phyloP scores from a whole-genome alignment of 768 basidiomycete species.

The Cyathus striatus region DNA sequence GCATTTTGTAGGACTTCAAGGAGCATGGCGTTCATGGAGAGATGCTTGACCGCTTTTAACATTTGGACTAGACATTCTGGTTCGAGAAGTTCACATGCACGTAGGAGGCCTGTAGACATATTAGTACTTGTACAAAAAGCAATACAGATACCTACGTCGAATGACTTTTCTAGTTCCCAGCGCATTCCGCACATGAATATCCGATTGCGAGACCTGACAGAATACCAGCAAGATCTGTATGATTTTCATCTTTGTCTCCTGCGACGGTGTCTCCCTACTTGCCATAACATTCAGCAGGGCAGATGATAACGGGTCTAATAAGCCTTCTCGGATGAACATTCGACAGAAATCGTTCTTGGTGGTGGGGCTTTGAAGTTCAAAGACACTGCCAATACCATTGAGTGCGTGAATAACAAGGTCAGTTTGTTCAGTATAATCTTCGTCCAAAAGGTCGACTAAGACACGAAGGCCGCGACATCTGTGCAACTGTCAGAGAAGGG shows the following conservation, averaged over 20 bases:
- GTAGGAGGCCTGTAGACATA: conserved; percentile 60
- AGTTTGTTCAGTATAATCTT: conserved; percentile 89
- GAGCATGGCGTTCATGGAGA: conserved; percentile 88
- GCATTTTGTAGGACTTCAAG: conserved; percentile 95
- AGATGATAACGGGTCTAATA: conserved; percentile 87
- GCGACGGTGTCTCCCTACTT: conserved; percentile 56
- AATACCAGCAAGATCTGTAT: conserved; percentile 88
- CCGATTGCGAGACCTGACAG: conserved; percentile 94
- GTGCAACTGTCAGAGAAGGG: background rate
- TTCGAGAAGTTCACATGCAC: conserved; percentile 83
- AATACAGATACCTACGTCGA: conserved; percentile 56
- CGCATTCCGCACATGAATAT: conserved; percentile 89
- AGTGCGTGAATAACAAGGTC: conserved; percentile 91
- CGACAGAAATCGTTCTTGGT: conserved; percentile 98
- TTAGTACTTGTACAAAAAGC: background rate
- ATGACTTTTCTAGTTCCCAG: conserved; percentile 87
- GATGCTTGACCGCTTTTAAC: conserved; percentile 93
- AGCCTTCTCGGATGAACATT: conserved; percentile 95
- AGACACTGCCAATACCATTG: conserved; percentile 92
- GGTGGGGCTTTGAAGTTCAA: conserved; percentile 93
- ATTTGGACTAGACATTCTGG: conserved; percentile 85
- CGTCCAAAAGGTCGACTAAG: conserved; percentile 93
- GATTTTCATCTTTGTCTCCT: conserved; percentile 83
- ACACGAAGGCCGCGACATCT: conserved; percentile 95
- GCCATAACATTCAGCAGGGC: conserved; percentile 88